Conservation (phyloP, 1,284 basidiomycete genomes). For the Ganoderma lingzhi region DNA sequence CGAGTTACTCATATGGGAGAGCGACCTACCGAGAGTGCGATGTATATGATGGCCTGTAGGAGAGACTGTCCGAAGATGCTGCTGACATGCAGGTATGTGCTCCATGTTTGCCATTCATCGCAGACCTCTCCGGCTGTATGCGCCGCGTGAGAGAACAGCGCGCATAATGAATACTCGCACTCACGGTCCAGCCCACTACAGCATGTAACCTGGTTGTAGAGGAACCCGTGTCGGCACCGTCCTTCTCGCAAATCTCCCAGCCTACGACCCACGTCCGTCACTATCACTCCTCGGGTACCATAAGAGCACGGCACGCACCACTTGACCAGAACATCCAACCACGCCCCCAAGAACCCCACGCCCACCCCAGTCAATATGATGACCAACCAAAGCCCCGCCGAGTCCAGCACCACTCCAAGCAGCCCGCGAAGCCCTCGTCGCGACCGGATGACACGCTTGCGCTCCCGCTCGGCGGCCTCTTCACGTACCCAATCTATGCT, state of each 20-base stretch:
- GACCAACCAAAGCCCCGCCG: constrained; percentile 71
- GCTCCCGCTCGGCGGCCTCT: constrained; percentile 68
- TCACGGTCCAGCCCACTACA: constrained; percentile 78
- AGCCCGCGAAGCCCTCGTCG: constrained; percentile 64
- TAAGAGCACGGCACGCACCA: constrained; percentile 56
- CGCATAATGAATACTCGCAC: constrained; percentile 39
- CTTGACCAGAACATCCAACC: constrained; percentile 77
- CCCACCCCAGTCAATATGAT: constrained; percentile 72
- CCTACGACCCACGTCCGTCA: constrained; percentile 46
- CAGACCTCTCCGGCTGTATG: constrained; percentile 73
- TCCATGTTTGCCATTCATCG: constrained; percentile 76
- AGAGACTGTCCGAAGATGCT: constrained; percentile 67
- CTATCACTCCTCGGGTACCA: neutral
- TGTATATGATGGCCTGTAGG: constrained; percentile 70
- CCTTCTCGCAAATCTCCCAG: constrained; percentile 76
- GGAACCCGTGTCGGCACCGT: constrained; percentile 73
- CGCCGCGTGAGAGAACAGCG: constrained; percentile 17
- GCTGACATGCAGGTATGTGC: constrained; percentile 59
- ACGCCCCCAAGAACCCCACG: constrained; percentile 75
- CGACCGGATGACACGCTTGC: constrained; percentile 57
- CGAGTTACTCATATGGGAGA: neutral
- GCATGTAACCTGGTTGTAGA: constrained; percentile 78
- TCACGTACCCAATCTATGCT: constrained; percentile 79
- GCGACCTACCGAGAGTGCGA: constrained; percentile 62
- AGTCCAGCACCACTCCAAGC: constrained; percentile 62